Evolutionary conservation across 2,329 filamentous ascomycete species (phyloP), one percentile per base, ranked within the genome.

Genomic region (Juglanconis juglandina): DNA sequence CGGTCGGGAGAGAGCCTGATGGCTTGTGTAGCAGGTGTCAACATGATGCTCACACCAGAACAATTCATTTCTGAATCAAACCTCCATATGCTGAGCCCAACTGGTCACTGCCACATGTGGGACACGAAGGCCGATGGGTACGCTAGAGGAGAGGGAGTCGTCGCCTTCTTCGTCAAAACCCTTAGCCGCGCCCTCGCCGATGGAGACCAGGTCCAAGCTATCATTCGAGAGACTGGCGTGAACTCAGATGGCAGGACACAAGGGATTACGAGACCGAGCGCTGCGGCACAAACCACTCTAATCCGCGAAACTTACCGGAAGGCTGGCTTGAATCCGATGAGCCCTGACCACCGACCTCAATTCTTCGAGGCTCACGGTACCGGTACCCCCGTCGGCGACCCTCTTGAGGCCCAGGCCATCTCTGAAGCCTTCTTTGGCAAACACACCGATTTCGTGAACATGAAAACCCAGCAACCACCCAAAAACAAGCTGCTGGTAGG

Each of bases 211-310:
- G 80, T 83, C 46, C 69, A 77, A 39, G 76, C 73, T 24, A 67
- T 83, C 51, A 77, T 85, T 50, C 76, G 80, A 4, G 77, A 77
- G 48, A 79, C 78, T 0, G 77, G 74, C 10, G 68, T 77, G 53
- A 82, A 82, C 63, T 76, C 76, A 33, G 82, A 86, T 64, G 84
- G 83, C 11, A 71, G 69, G 37, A 76, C 81, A 63, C 46, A 71
- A n/a, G 83, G 83, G 0, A 80, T 87, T 60, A 86, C 83, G 0
- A 76, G 83, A 68, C 85, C 84, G 0, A 84, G 73, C 55, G 67
- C 71, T 1, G 58, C 67, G 2, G 77, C 80, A 0, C 82, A 85
- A 65, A 70, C 73, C 0, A 61, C 58, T 0, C 66, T 83, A 1
- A 83, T 83, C 59, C 69, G 69, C 46, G 68, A 70, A 5, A 79